These are phyloP conservation scores for Talaromyces verruculosus DNA, from an alignment of 2,329 filamentous ascomycete species.

Conservation along the genomic window DNA sequence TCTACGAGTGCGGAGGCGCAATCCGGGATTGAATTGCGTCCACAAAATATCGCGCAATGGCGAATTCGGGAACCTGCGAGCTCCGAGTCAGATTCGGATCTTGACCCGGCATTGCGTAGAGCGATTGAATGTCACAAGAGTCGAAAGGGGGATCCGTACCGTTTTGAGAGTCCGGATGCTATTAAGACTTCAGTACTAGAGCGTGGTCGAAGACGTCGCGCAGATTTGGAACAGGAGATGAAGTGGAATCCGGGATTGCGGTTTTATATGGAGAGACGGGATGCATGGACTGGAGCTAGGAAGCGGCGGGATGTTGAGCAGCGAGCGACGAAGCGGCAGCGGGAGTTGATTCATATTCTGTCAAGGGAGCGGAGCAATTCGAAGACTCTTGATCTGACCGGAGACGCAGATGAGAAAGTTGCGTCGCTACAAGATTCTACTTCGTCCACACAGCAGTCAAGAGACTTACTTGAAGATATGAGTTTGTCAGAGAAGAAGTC, in stretches of 20 bases:
- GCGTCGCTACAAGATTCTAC: not conserved
- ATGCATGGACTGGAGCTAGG: slow-evolving; percentile 79
- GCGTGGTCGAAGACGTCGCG: slow-evolving; percentile 58
- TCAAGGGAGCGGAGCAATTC: not conserved
- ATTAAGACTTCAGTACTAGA: slow-evolving; percentile 46
- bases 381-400: not conserved
- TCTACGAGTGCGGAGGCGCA: not conserved
- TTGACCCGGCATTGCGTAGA: slow-evolving; percentile 26
- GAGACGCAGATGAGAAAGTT: slow-evolving; percentile 1
- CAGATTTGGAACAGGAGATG: slow-evolving; percentile 63
- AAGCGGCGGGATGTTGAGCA: slow-evolving; percentile 25
- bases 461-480: slow-evolving; percentile 13
- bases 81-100: slow-evolving; percentile 40
- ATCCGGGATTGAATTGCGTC: slow-evolving; percentile 8
- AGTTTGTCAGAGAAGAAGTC: slow-evolving; percentile 9
- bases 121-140: slow-evolving; percentile 22
- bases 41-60: slow-evolving; percentile 35
- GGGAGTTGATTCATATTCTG: not conserved
- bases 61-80: slow-evolving; percentile 39
- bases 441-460: slow-evolving; percentile 2
- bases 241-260: slow-evolving; percentile 77
- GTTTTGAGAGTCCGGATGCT: slow-evolving; percentile 44
- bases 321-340: not conserved
- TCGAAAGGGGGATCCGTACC: slow-evolving; percentile 29
- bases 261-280: slow-evolving; percentile 73